Conservation (phyloP, 2,329 filamentous ascomycete genomes). For the Beauveria bassiana region DNA sequence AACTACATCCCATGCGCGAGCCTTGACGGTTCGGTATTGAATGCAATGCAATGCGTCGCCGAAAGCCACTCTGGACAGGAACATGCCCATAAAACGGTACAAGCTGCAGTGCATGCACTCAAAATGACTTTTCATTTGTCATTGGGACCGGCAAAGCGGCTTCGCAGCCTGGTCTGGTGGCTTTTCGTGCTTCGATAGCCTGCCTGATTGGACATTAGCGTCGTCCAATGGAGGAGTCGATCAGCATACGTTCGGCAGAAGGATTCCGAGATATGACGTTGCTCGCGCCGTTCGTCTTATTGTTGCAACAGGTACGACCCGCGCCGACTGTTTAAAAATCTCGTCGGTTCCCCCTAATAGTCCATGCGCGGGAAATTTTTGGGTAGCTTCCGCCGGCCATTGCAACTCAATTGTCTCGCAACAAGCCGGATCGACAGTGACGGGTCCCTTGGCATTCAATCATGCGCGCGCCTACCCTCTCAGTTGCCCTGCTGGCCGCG, state of each 20-base stretch:
- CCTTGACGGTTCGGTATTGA: no score
- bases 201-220: conserved; percentile 1
- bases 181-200: background rate
- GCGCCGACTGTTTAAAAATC: background rate
- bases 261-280: background rate
- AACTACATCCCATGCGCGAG: background rate
- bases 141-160: background rate
- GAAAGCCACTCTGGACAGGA: background rate
- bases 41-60: background rate
- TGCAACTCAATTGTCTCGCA: background rate
- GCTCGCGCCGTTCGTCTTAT: background rate
- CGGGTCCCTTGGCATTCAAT: background rate
- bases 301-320: no score
- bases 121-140: background rate
- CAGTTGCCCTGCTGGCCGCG: background rate
- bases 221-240: background rate
- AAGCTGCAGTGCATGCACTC: background rate
- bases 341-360: background rate
- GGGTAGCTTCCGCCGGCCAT: background rate
- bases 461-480: conserved; percentile 2
- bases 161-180: background rate
- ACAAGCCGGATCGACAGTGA: background rate
- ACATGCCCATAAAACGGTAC: background rate
- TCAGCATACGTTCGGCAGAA: background rate
- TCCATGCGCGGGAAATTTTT: background rate